Evolutionary conservation across 768 basidiomycete species (phyloP), one percentile per base, ranked within the genome.

Genomic region (Omphalotus guepiniiformis): DNA sequence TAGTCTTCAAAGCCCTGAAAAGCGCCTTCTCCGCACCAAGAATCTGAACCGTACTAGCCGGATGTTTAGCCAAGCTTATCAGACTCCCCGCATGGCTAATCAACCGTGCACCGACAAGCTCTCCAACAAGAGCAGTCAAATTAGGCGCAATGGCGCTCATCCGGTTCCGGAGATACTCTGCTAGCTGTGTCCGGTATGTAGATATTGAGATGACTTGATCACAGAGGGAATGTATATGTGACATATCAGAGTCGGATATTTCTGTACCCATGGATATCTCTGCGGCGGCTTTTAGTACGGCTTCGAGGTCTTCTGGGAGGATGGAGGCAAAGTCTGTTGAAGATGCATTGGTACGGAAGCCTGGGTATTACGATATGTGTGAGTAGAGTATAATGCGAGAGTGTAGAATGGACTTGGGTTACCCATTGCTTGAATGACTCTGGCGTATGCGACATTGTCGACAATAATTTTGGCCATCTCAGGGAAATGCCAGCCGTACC

Each of bases 401-500:
- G n/a, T 35, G 29, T n/a, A 35, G 41, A 25, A 6, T 22, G 34
- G 12, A 32, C 13, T 16, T 6, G 63, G 76, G 51, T n/a, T 62
- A 83, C 89, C 96, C 94, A 99, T 95, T 27, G 77, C 67, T 47
- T 85, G 87, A 58, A 99, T 82, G 49, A 88, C 86, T 71, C 93
- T 96, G 51, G 96, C 94, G 64, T 98, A 98, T 16, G 95, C 94
- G 50, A 94, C 71, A 69, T 96, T 99, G 74, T 99, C 96, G 50
- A 85, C 82, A 55, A 99, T 88, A 63, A 99, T 98, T 73, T 97
- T 98, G 50, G 86, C 88, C 87, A 99, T 90, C 69, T 99, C 96
- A 4, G 96, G 96, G 79, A 99, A 99, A 73, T 99, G 96, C 96
- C 96, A 99, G 29, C 96, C 96, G 59, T 99, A 99, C 96, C 96